Percentiles rank a stretch among this genome's conserved stretches.
phyloP scores from a whole-genome alignment of 2,329 filamentous ascomycete genomes.

The Hypoxylon rubiginosum region DNA sequence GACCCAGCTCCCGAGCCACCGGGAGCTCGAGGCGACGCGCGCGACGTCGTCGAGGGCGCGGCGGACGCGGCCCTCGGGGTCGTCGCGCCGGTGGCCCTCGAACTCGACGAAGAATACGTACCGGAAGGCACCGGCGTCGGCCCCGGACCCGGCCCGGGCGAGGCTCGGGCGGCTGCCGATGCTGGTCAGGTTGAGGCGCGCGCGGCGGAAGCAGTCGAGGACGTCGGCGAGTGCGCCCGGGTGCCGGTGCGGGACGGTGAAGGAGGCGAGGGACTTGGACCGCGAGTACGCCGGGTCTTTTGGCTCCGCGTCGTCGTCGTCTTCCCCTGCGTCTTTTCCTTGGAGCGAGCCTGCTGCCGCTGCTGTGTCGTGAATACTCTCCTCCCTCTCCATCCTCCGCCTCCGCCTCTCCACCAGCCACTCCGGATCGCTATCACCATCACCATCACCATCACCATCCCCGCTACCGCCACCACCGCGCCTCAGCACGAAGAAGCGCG shows the following conservation, averaged over 20 bases:
- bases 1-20: constrained; percentile 79
- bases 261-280: constrained; percentile 82
- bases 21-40: constrained; percentile 70
- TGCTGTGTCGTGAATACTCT: background rate
- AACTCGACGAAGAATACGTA: constrained; percentile 98
- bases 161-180: constrained; percentile 89
- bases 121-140: constrained; percentile 80
- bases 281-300: constrained; percentile 27
- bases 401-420: background rate
- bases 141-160: too few relatives aligned
- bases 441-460: background rate
- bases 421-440: constrained; percentile 32
- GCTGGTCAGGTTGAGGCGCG: constrained; percentile 85
- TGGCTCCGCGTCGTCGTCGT: constrained; percentile 15
- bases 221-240: constrained; percentile 88
- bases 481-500: constrained; percentile 79
- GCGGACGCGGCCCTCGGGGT: constrained; percentile 70
- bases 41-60: constrained; percentile 71
- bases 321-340: constrained; percentile 8
- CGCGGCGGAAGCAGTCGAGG: constrained; percentile 80
- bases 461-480: constrained; percentile 29
- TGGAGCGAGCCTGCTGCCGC: background rate
- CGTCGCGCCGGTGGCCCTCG: constrained; percentile 69
- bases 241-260: constrained; percentile 81
- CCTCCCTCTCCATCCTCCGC: background rate